Base-by-base conservation (phyloP, 495 filamentous ascomycete species). In the Pyrenula massariospora region DNA sequence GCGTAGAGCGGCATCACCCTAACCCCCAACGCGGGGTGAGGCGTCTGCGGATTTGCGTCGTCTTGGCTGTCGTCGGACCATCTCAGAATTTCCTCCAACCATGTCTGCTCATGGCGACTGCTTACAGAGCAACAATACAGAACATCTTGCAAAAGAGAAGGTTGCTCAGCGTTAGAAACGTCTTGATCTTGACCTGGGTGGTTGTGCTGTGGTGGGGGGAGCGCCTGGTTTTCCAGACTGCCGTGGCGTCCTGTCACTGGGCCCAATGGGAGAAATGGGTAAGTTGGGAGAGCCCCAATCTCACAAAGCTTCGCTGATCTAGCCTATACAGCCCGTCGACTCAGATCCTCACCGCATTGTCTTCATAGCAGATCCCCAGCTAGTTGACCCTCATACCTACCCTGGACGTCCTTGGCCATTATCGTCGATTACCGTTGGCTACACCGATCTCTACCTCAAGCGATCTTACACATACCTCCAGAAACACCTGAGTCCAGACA, bases 371-470 rank as follows among this genome's bases (percentile, higher is more conserved):
- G 94, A 99, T 66, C 94, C 94, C n/a, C 94, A 99, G 67, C 77
- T 99, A 31, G 89, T 96, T 62, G 94, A 99, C 70, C 89, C 92
- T 24, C 93, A 99, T 66, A 93, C 90, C 12, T 97, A 99, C 66
- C 88, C 93, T 19, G 93, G 86, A 52, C 86, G 94, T 48, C 93
- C 93, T 47, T 93, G 91, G 88, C 86, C 89, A 19, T 72, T 97
- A 3, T 87, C 83, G 21, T 78, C 84, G 1, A 66, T 93, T 52
- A 96, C 92, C 0, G 77, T 91, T 31, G 70, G 77, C 55, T 85
- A 94, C 63, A 95, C 89, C 3, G 94, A 99, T 64, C 84, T 87
- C 57, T 99, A 95, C 63, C 73, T 97, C 57, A 81, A 84, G 19
- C 85, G 90, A 11, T 84, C 85, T 3, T 97, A 91, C 65, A 78